Percentiles rank a stretch among this genome's conserved stretches.
Evolutionary conservation across 108 stramenopile genomes (phyloP).

Genomic region (Conticribra guillardii): DNA sequence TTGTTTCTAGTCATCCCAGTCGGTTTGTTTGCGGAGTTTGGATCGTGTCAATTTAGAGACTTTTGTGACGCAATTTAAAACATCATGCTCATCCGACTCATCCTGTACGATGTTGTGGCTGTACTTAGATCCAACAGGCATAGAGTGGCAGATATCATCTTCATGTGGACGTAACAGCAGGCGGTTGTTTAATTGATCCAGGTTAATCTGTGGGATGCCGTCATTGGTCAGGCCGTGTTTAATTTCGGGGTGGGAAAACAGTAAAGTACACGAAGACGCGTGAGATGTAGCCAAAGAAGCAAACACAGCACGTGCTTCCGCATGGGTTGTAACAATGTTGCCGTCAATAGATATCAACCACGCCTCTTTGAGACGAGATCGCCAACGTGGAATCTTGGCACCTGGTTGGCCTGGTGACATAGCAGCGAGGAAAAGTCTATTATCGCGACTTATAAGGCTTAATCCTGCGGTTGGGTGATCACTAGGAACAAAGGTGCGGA

Average conservation of each 20-base stretch:
- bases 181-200: no score
- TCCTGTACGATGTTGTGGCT: no score
- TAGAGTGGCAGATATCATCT: no score
- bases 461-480: no score
- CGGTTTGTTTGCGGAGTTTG: neutral
- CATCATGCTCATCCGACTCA: neutral
- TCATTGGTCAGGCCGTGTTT: no score
- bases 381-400: constrained; percentile 6
- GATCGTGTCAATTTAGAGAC: neutral
- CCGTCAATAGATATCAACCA: neutral
- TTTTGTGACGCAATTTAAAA: no score
- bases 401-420: neutral
- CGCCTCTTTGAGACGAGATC: neutral
- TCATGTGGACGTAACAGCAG: no score
- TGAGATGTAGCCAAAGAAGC: neutral
- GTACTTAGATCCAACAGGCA: no score
- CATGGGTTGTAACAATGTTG: neutral
- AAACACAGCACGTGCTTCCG: neutral
- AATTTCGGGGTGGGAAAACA: neutral
- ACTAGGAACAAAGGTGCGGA: no score
- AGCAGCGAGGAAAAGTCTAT: neutral
- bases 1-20: neutral
- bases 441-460: no score
- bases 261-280: neutral
- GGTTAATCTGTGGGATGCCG: no score